Evolutionary conservation across 345 rosid genomes (phyloP).

Genomic region (Acer campestre): DNA sequence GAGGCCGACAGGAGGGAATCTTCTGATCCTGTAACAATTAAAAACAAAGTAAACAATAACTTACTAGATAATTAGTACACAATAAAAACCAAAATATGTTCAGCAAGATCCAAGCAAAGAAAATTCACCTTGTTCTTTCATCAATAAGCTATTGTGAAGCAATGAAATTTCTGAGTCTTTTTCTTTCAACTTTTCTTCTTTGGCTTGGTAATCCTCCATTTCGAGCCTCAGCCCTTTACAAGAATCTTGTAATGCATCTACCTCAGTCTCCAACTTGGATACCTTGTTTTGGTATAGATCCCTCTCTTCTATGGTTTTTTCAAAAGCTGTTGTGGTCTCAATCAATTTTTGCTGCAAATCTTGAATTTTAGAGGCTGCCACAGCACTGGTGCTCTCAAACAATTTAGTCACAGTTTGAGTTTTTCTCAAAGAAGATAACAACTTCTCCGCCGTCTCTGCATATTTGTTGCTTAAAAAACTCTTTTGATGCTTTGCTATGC

Average conservation of each 20-base stretch:
- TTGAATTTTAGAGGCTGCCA: conserved; percentile 49
- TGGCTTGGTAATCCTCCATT: conserved; percentile 45
- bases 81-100: conserved; percentile 12
- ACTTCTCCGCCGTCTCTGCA: conserved; percentile 40
- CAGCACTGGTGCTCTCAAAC: conserved; percentile 55
- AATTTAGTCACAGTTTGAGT: conserved; percentile 38
- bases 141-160: conserved; percentile 29
- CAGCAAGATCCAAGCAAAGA: conserved; percentile 1
- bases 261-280: conserved; percentile 56
- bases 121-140: conserved; percentile 59
- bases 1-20: conserved; percentile 49
- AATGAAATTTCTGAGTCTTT: conserved; percentile 58
- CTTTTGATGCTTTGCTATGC: conserved; percentile 31
- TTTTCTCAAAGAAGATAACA: conserved; percentile 48
- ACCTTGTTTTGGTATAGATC: conserved; percentile 46
- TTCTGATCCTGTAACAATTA: conserved; percentile 51
- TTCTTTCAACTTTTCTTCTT: conserved; percentile 63
- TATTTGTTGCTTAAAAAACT: conserved; percentile 38
- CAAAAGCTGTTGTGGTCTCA: conserved; percentile 39
- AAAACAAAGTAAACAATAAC: not conserved
- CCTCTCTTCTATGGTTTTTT: conserved; percentile 53
- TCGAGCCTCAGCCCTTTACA: conserved; percentile 51
- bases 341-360: conserved; percentile 62
- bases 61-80: not conserved
- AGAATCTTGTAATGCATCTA: conserved; percentile 48